Evolutionary conservation across 2,329 filamentous ascomycete genomes (phyloP), one percentile per base, ranked within the genome.

Genomic region (Trichophaea hybrida): DNA sequence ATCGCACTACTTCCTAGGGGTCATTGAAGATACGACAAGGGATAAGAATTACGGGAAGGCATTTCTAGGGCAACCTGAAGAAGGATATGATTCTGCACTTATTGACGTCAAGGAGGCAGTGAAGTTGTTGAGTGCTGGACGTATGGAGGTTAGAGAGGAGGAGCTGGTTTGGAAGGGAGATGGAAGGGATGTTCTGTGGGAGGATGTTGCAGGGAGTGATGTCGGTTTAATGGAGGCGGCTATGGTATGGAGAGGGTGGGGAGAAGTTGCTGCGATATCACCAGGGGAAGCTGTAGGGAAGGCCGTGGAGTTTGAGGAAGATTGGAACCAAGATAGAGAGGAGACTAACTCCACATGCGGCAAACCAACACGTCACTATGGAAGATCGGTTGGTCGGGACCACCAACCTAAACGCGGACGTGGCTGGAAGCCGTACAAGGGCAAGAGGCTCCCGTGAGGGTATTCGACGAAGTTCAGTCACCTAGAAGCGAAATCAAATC

Each of bases 1-100:
- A 32, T 38, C 64, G 2, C 64, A 67, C 37, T 68, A 64, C 44
- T 68, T 63, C 57, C 57, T 65, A 55, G 44, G 60, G n/a, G 60
- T 57, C 1, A 53, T 59, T 35, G 63, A 55, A 31, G 51, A 62
- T 31, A 58, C 49, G n/a, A 55, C 61, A 31, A 17, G 59, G 7
- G 61, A 49, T 24, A 1, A 17, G 15, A 52, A 59, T 34, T 63
- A 63, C 24, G 61, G 61, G 13, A 13, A 13, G n/a, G 58, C 53
- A 4, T 58, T 59, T 40, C 56, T 60, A 33, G 66, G 64, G 6
- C 56, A 38, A 12, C 64, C 65, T 37, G 61, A 67, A 46, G 52
- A 38, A n/a, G 61, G 57, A 12, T 65, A 66, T 38, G 58, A 62
- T 54, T 66, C 63, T 38, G 64, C 65, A 24, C 35, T 61, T 8